A percentile compares a stretch with the other conserved stretches of the same genome.
Conservation (phyloP, 805 yeast species). For the Sugiyamaella qingdaonensis region DNA sequence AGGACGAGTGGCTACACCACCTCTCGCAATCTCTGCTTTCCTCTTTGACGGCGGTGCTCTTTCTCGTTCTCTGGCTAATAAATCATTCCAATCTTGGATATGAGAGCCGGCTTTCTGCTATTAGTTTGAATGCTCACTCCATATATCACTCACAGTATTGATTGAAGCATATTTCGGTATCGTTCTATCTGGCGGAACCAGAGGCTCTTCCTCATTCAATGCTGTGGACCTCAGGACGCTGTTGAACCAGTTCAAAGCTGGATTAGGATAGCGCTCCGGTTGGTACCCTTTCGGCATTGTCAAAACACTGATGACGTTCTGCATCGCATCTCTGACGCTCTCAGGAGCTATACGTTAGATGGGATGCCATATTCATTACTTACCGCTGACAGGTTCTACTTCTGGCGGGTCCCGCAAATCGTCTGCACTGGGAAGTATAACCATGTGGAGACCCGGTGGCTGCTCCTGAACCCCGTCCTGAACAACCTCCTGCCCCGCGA, state of each 20-base stretch:
- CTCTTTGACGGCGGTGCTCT: background rate
- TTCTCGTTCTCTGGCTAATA: background rate
- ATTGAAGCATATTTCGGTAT: slow-evolving; percentile 27
- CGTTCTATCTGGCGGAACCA: slow-evolving; percentile 22
- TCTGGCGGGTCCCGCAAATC: slow-evolving; percentile 66
- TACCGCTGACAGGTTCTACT: background rate
- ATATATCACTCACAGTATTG: slow-evolving; percentile 10
- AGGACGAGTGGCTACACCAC: background rate
- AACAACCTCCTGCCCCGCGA: slow-evolving; percentile 43
- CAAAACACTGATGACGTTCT: slow-evolving; percentile 38
- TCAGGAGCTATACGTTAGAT: slow-evolving; percentile 18
- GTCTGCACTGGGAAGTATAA: slow-evolving; percentile 68
- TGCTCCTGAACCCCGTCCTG: slow-evolving; percentile 29
- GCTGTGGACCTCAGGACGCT: slow-evolving; percentile 60
- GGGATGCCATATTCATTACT: background rate
- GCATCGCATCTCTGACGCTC: slow-evolving; percentile 26
- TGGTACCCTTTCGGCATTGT: slow-evolving; percentile 46
- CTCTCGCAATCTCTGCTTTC: background rate
- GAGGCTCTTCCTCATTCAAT: slow-evolving; percentile 50
- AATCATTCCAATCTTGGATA: slow-evolving; percentile 13
- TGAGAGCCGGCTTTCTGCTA: slow-evolving; percentile 19
- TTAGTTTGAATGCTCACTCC: background rate
- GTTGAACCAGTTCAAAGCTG: slow-evolving; percentile 63
- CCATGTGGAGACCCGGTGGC: slow-evolving; percentile 71
- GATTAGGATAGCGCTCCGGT: slow-evolving; percentile 56